These are phyloP conservation scores for grape (Vitis vinifera) DNA, from an alignment of 164 flowering plant genomes.

Conservation along the genomic window DNA sequence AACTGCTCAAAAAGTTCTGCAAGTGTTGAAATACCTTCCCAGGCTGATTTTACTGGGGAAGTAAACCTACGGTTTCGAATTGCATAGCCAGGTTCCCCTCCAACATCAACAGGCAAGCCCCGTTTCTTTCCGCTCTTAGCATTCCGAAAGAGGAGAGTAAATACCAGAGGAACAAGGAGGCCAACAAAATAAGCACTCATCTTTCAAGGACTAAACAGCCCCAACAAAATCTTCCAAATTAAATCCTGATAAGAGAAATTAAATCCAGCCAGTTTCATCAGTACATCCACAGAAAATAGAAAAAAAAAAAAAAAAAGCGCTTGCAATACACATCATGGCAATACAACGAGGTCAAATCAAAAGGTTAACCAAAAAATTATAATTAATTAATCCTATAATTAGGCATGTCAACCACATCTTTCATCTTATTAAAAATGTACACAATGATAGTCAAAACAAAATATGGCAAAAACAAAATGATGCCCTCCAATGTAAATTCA, in stretches of 20 bases:
- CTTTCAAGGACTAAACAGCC: conserved; percentile 13
- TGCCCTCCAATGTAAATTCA: not conserved
- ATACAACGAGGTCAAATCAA: not conserved
- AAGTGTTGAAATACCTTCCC: conserved; percentile 85
- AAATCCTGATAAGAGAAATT: conserved; percentile 9
- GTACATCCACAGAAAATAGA: not conserved
- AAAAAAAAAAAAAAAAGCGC: not conserved
- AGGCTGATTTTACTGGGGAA: conserved; percentile 57
- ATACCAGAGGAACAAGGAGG: conserved; percentile 66
- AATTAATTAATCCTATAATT: not conserved
- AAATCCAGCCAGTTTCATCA: not conserved
- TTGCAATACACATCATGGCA: too few relatives aligned
- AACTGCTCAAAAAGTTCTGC: conserved; percentile 85
- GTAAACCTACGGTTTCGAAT: conserved; percentile 55
- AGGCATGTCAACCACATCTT: not conserved
- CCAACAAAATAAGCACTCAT: conserved; percentile 78
- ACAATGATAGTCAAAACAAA: not conserved
- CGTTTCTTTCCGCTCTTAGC: conserved; percentile 55
- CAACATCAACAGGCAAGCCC: conserved; percentile 80
- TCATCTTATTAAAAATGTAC: not conserved
- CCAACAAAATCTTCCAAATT: conserved; percentile 5
- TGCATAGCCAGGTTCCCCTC: conserved; percentile 87
- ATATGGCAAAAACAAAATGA: not conserved
- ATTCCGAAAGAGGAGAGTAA: conserved; percentile 54
- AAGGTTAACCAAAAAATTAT: not conserved